Conservation (phyloP, 345 rosid genomes). For the Draba incana region DNA sequence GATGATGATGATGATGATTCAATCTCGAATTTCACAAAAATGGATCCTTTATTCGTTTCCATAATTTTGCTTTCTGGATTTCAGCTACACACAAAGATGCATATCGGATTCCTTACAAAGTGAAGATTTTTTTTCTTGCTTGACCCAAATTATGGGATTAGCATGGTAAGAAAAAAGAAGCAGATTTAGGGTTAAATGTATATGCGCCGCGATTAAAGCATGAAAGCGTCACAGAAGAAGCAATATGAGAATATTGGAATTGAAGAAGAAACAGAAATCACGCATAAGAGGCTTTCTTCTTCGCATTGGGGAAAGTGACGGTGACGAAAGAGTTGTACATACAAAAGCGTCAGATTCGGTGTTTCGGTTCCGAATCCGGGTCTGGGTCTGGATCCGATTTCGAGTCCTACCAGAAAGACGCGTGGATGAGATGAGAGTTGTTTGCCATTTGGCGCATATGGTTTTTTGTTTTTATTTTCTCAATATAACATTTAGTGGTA, state of each 20-base stretch:
- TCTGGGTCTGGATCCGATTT: not conserved
- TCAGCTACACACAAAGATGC: not conserved
- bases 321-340: slow-evolving; percentile 5
- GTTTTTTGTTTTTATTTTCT: too few relatives aligned
- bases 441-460: not conserved
- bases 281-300: slow-evolving; percentile 24
- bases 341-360: slow-evolving; percentile 1
- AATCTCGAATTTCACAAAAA: slow-evolving; percentile 44
- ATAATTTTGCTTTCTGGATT: not conserved
- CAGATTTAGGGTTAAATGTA: not conserved
- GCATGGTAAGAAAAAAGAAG: not conserved
- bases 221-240: slow-evolving; percentile 18
- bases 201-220: slow-evolving; percentile 10
- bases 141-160: slow-evolving; percentile 21
- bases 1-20: slow-evolving; percentile 36
- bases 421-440: slow-evolving; percentile 1
- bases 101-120: not conserved
- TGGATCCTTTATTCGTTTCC: slow-evolving; percentile 45
- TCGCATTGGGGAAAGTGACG: slow-evolving; percentile 4
- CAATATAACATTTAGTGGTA: too few relatives aligned
- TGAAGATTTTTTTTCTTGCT: not conserved
- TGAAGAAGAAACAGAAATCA: slow-evolving; percentile 26
- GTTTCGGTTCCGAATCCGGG: slow-evolving; percentile 13
- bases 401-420: slow-evolving; percentile 9
- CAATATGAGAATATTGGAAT: slow-evolving; percentile 8